Base-by-base conservation (phyloP, 306 rosid species). In the Castanopsis chinensis region DNA sequence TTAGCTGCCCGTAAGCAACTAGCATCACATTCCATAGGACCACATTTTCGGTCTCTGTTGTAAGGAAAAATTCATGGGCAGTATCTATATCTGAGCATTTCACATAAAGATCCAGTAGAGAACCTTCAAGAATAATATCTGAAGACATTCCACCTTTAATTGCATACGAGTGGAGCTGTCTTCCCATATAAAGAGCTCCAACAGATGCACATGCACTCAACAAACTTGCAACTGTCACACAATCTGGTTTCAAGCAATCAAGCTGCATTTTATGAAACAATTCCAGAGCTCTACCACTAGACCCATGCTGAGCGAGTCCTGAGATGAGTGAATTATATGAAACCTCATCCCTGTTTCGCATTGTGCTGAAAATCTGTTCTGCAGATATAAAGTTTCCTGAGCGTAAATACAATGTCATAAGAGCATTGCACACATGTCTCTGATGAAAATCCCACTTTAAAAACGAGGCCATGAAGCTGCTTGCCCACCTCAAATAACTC, bases 1-100 rank as follows among this genome's bases (percentile, higher is more conserved):
- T 90, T 71, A 81, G 77, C 85, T 82, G 91, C 59, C 98, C 97
- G 80, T 90, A 92, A 72, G 96, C 93, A 37, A 90, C 94, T 18
- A 92, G 92, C 98, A 94, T 94, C 79, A 90, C 86, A 78, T 94
- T 94, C 97, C 97, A 94, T 45, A 92, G 70, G 30, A 94, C 97
- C 76, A 90, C 91, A 79, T 90, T 94, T 85, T 90, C 90, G 37
- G 88, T 87, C 78, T 89, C 90, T 59, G 93, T 85, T 14, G 92
- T 78, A 52, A 89, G 88, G 82, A 94, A 90, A 90, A 89, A 94
- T 53, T 88, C 83, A 69, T 56, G 88, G 78, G 97, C 97, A 60
- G 90, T 84, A 72, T 85, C 74, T 75, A 91, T 75, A 78, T 90
- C 93, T 6, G 93, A 86, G 82, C 98, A 92, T 76, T 94, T 94